Evolutionary conservation across 768 basidiomycete species (phyloP).

Genomic region (Naematelia encephala): DNA sequence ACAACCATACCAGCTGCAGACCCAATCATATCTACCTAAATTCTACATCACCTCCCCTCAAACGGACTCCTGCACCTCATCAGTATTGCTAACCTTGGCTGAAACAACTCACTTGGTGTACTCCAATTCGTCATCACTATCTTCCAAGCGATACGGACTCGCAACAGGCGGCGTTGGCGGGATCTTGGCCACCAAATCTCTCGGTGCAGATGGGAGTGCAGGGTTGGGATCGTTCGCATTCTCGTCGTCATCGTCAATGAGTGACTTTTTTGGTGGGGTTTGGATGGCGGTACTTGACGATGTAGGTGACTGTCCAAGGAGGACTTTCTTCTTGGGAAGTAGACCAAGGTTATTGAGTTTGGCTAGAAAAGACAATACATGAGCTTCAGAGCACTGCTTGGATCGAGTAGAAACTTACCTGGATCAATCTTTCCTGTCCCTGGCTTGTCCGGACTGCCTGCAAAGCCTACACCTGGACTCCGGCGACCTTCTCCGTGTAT

Average conservation of each 20-base stretch:
- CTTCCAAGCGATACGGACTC: constrained; percentile 26
- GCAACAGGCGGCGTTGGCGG: constrained; percentile 39
- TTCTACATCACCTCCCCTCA: not conserved
- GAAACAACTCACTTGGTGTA: constrained; percentile 43
- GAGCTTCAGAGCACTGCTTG: not conserved
- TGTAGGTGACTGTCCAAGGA: constrained; percentile 10
- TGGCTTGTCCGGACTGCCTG: constrained; percentile 32
- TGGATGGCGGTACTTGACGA: constrained; percentile 5
- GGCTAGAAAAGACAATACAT: constrained; percentile 24
- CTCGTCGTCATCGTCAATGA: constrained; percentile 11
- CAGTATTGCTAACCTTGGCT: not conserved
- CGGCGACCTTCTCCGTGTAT: constrained; percentile 13
- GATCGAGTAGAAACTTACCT: constrained; percentile 21
- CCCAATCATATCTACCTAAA: not conserved
- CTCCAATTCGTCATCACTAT: constrained; percentile 48
- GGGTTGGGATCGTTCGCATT: constrained; percentile 39
- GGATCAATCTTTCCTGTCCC: constrained; percentile 41
- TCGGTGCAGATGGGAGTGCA: constrained; percentile 19
- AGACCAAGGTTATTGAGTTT: constrained; percentile 43
- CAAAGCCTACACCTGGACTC: constrained; percentile 17
- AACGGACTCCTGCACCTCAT: not conserved
- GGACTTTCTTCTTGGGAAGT: constrained; percentile 47
- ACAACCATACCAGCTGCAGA: not conserved
- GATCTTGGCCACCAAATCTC: constrained; percentile 26
- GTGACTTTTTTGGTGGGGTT: constrained; percentile 1